phyloP scores from a whole-genome alignment of 306 rosid species.

The Vigna trinervia region DNA sequence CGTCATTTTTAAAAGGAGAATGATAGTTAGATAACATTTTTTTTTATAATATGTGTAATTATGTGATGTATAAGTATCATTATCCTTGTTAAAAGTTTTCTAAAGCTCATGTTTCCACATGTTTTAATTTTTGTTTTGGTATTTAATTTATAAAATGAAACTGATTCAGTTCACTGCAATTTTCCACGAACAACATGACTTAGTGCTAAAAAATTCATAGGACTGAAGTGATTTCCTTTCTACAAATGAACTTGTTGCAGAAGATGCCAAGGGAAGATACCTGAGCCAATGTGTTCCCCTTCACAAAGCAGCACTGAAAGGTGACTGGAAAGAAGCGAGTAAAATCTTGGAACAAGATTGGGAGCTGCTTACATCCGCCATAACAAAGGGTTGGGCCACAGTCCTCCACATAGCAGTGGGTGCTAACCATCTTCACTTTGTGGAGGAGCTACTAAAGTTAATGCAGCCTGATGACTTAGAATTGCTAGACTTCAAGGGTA shows the following conservation, averaged over 20 bases:
- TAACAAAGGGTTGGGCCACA: constrained; percentile 50
- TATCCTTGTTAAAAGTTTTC: too few relatives aligned
- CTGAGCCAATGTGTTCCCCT: constrained; percentile 46
- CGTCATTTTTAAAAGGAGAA: too few relatives aligned
- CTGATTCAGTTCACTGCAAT: too few relatives aligned
- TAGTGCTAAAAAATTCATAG: not conserved
- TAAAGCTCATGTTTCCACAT: too few relatives aligned
- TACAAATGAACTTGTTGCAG: constrained; percentile 33
- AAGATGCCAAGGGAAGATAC: constrained; percentile 27
- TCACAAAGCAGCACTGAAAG: constrained; percentile 51
- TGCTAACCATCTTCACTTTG: constrained; percentile 48
- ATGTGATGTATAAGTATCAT: too few relatives aligned
- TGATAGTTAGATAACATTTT: too few relatives aligned
- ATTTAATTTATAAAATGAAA: too few relatives aligned
- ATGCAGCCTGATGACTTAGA: constrained; percentile 20
- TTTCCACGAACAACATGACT: too few relatives aligned
- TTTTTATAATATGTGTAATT: too few relatives aligned
- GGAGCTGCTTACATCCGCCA: constrained; percentile 4
- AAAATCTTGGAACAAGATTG: constrained; percentile 19
- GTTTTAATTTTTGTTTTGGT: too few relatives aligned
- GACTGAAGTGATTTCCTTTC: not conserved
- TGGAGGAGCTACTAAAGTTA: constrained; percentile 38
- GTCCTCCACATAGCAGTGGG: constrained; percentile 52
- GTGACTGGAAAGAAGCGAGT: constrained; percentile 52
- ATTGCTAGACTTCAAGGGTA: constrained; percentile 27